Percentiles rank a stretch among this genome's conserved stretches.
phyloP scores from a whole-genome alignment of 2,329 filamentous ascomycete species.

The Sclerotinia glacialis region DNA sequence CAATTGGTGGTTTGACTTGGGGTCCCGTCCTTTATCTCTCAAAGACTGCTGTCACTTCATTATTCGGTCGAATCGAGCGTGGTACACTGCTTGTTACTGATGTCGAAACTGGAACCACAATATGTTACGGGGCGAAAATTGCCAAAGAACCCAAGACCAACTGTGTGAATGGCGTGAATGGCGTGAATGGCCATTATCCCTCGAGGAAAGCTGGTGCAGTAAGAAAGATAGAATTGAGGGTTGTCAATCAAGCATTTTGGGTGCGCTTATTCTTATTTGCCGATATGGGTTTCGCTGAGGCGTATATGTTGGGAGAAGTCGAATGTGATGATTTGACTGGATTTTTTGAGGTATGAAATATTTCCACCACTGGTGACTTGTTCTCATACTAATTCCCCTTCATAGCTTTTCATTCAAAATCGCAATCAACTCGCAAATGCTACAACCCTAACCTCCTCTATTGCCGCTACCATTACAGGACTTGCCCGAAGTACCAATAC shows the following conservation, averaged over 20 bases:
- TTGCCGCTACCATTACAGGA: slow-evolving; percentile 56
- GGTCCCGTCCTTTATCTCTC: slow-evolving; percentile 42
- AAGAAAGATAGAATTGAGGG: slow-evolving; percentile 53
- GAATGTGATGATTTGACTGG: slow-evolving; percentile 63
- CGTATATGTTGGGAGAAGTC: slow-evolving; percentile 71
- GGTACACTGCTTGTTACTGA: slow-evolving; percentile 51
- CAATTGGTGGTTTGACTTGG: slow-evolving; percentile 47
- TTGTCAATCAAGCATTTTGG: slow-evolving; percentile 68
- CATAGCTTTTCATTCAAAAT: slow-evolving; percentile 67
- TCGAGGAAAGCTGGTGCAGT: slow-evolving; percentile 43
- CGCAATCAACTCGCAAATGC: slow-evolving; percentile 62
- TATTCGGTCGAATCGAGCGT: slow-evolving; percentile 48
- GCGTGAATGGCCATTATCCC: slow-evolving; percentile 27
- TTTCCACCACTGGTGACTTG: not conserved
- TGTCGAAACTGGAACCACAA: slow-evolving; percentile 44
- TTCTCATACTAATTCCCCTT: not conserved
- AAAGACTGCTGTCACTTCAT: slow-evolving; percentile 46
- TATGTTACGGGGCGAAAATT: slow-evolving; percentile 49
- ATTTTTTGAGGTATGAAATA: slow-evolving; percentile 58
- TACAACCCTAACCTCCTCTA: slow-evolving; percentile 57
- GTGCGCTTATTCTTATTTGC: slow-evolving; percentile 65
- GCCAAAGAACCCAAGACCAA: slow-evolving; percentile 41
- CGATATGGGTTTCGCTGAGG: slow-evolving; percentile 67
- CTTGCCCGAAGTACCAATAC: slow-evolving; percentile 58
- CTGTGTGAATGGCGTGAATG: slow-evolving; percentile 29